phyloP scores from a whole-genome alignment of 2,329 filamentous ascomycete genomes.

The Paraconiothyrium brasiliense region DNA sequence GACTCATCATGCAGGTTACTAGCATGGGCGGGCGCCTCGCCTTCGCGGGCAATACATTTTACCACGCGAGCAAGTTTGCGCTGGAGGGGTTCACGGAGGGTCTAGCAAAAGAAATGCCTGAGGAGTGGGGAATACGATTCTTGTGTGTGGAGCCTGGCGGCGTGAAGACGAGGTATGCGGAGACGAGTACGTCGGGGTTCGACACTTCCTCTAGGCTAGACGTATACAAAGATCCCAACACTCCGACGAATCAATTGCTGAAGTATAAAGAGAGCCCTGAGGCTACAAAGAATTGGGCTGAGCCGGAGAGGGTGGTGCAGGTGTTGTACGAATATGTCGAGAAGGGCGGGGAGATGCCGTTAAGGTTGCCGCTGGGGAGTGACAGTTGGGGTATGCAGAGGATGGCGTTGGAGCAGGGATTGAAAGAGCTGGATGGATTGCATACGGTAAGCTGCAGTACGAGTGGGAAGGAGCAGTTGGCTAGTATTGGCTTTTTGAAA shows the following conservation, averaged over 20 bases:
- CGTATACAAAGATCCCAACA: slow-evolving; percentile 28
- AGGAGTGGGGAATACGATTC: slow-evolving; percentile 48
- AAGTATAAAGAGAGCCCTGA: slow-evolving; percentile 37
- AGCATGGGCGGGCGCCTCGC: slow-evolving; percentile 29
- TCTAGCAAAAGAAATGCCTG: slow-evolving; percentile 55
- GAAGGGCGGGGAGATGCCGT: slow-evolving; percentile 48
- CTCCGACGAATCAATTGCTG: slow-evolving; percentile 40
- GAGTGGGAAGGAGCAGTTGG: slow-evolving; percentile 35
- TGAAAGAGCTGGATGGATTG: slow-evolving; percentile 44
- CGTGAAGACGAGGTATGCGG: slow-evolving; percentile 52
- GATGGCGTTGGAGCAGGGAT: slow-evolving; percentile 40
- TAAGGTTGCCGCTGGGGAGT: slow-evolving; percentile 55
- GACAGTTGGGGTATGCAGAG: slow-evolving; percentile 51
- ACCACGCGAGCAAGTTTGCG: slow-evolving; percentile 37
- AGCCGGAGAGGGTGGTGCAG: slow-evolving; percentile 47
- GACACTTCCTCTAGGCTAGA: slow-evolving; percentile 28
- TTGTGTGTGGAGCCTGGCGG: slow-evolving; percentile 55
- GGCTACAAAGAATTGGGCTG: slow-evolving; percentile 41
- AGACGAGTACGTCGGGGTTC: slow-evolving; percentile 41
- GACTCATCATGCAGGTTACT: slow-evolving; percentile 23
- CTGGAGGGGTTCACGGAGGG: slow-evolving; percentile 58
- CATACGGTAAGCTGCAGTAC: slow-evolving; percentile 44
- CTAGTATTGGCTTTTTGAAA: slow-evolving; percentile 30
- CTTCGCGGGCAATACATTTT: slow-evolving; percentile 35
- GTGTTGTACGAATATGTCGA: slow-evolving; percentile 49